phyloP scores from a whole-genome alignment of 768 basidiomycete genomes.

The Leccinum variicolor region DNA sequence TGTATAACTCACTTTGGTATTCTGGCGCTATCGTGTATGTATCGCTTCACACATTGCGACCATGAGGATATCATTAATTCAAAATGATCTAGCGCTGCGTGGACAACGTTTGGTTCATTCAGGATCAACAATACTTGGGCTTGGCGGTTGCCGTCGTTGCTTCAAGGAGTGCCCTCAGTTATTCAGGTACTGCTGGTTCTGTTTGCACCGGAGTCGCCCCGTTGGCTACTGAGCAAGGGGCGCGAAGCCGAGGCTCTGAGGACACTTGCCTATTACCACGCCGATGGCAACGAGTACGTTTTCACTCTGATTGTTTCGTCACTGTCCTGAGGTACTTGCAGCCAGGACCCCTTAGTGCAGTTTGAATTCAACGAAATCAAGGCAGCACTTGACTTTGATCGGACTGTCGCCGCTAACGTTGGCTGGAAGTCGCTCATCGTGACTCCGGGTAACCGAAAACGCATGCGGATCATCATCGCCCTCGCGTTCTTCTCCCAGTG shows the following conservation, averaged over 20 bases:
- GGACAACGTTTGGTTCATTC: constrained; percentile 82
- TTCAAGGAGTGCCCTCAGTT: constrained; percentile 70
- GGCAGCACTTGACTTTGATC: constrained; percentile 71
- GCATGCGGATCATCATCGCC: constrained; percentile 64
- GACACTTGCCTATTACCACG: constrained; percentile 79
- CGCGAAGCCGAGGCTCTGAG: constrained; percentile 62
- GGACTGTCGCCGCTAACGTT: constrained; percentile 51
- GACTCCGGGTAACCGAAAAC: constrained; percentile 64
- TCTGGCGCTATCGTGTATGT: constrained; percentile 75
- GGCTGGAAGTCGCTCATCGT: constrained; percentile 67
- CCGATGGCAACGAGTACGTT: constrained; percentile 61
- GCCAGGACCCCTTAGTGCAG: constrained; percentile 61
- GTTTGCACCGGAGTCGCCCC: constrained; percentile 78
- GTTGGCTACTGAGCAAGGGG: constrained; percentile 78
- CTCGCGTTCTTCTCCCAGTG: constrained; percentile 74
- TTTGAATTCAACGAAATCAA: constrained; percentile 83
- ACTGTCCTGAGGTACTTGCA: constrained; percentile 12
- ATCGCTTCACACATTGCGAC: not conserved
- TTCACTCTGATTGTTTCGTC: not conserved
- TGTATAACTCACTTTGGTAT: constrained; percentile 85
- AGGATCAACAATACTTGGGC: constrained; percentile 64
- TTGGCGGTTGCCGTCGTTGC: constrained; percentile 76
- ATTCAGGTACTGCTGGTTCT: constrained; percentile 64
- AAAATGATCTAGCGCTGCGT: constrained; percentile 51
- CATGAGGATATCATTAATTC: not conserved